Base-by-base conservation (phyloP, 177 flowering plant genomes). In the Tripterygium wilfordii region DNA sequence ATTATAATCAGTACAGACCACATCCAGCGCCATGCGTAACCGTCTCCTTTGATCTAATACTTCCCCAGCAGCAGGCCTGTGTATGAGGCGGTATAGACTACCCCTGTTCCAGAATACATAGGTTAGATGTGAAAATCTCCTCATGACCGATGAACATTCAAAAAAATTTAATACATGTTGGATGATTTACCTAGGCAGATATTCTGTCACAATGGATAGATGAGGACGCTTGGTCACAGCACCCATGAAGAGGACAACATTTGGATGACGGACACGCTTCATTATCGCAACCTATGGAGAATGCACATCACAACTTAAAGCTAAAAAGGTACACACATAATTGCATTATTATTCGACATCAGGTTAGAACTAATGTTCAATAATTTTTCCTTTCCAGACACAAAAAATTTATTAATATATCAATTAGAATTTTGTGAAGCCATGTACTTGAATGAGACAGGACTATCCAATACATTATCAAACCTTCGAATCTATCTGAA, bases 231-330 rank as follows among this genome's bases (percentile, higher is more conserved):
- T 76, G 39, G 98, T 92, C 19, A 92, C 98, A 29, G 98, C 98
- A 63, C 98, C 98, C 98, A 92, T 92, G 70, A 92, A 92, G 37
- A 92, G 88, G 44, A 92, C 98, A 53, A 88, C 83, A 72, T 92
- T 88, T 43, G 98, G 98, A 74, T 88, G 98, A 24, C 98, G 94
- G 21, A 82, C 75, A 26, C 96, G 95, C 62, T 92, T 92, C 98
- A 92, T 82, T 54, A 92, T 85, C 17, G 95, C 89, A 61, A 92
- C 98, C 98, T 88, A 54, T 39, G 47, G 18, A 24, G 40, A 29
- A 23, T n/a, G n/a, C n/a, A n/a, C n/a, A n/a, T n/a, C n/a, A n/a
- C n/a, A n/a, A n/a, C n/a, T n/a, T n/a, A n/a, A n/a, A n/a, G n/a
- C n/a, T n/a, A n/a, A n/a, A n/a, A n/a, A n/a, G n/a, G n/a, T n/a